These are phyloP conservation scores for Fragaria nilgerrensis DNA, from an alignment of 306 rosid species.

Conservation along the genomic window DNA sequence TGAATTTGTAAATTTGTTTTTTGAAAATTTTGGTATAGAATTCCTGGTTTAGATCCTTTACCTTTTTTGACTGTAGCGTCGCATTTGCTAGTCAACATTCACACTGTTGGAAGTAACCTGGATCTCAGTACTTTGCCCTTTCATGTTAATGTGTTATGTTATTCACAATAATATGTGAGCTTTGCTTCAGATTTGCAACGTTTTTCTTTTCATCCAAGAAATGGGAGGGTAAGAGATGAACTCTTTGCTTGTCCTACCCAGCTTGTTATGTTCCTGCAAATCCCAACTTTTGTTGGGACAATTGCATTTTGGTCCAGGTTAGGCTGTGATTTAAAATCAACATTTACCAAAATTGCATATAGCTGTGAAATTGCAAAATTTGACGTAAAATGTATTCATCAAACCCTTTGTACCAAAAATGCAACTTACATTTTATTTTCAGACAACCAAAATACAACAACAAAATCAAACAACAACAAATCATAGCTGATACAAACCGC, in stretches of 20 bases:
- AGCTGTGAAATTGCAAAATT: too few species aligned
- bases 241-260: not conserved
- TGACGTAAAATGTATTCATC: not conserved
- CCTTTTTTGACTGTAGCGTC: not conserved
- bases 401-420: not conserved
- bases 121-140: not conserved
- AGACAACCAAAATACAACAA: not conserved
- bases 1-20: slow-evolving; percentile 45
- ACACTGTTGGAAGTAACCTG: not conserved
- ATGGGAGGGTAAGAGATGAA: not conserved
- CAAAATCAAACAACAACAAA: too few species aligned
- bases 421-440: too few species aligned
- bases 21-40: slow-evolving; percentile 18
- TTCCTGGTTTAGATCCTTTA: slow-evolving; percentile 14
- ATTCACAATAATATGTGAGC: not conserved
- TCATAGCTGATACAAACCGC: too few species aligned
- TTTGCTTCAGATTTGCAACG: not conserved
- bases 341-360: too few species aligned
- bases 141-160: not conserved
- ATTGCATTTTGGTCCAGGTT: not conserved
- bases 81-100: not conserved
- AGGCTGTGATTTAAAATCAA: not conserved
- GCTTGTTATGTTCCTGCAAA: not conserved
- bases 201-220: not conserved
- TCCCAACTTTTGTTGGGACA: not conserved